Base-by-base conservation (phyloP, 495 filamentous ascomycete species). In the Aspergillus coremiiformis region DNA sequence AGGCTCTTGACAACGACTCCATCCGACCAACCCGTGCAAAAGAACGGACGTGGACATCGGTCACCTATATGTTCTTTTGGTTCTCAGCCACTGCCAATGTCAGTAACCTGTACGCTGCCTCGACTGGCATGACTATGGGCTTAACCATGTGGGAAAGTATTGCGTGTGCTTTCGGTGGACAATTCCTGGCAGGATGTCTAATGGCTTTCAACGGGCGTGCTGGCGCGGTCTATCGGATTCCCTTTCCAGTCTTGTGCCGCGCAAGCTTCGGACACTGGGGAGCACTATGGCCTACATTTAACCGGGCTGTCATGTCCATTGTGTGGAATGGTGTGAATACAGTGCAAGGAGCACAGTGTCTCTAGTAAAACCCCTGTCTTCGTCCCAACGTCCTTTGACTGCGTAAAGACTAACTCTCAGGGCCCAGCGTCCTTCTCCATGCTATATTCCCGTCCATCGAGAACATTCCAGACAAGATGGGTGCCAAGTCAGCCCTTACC, bases 1-100 rank as follows among this genome's bases (percentile, higher is more conserved):
- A 54, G 9, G 52, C 53, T 57, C 52, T 70, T 29, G 67, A 70
- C 52, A 70, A 70, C 52, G 61, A 69, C 49, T 68, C 67, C 19
- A 67, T 71, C 37, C 64, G 66, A 17, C 68, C 68, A 6, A 62
- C 63, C 12, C 61, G 64, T 49, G 45, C 61, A 1, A 57, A 61
- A n/a, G 29, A 71, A 39, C 56, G 68, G 21, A 69, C 66, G 32
- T 71, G 68, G 68, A 58, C 58, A 19, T 60, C 63, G n/a, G 56
- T 66, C 52, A 69, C 68, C 1, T 71, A 71, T 39, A 57, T 69
- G 11, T 55, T 62, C 20, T 71, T 71, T 46, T 71, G 68, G 68
- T 71, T 67, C 48, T 69, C 68, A 7, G 68, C 68, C 8, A 66
- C 62, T n/a, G 66, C 66, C 21, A 71, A 68, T 19, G 66, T 71